These are phyloP conservation scores for Camelina hispida DNA, from an alignment of 345 rosid species.

Conservation along the genomic window DNA sequence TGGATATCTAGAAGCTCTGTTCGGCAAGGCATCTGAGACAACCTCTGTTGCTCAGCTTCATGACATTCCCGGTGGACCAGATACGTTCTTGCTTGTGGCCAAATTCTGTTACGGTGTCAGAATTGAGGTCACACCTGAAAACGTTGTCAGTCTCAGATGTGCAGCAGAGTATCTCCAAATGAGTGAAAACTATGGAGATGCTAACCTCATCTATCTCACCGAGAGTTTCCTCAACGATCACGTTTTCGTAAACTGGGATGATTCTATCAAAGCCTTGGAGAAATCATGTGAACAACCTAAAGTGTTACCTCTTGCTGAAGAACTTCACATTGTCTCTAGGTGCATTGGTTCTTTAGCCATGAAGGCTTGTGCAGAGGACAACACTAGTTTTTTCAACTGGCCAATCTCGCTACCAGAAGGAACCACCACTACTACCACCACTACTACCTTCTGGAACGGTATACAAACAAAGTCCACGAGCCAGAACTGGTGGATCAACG, in stretches of 20 bases:
- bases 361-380: slow-evolving; percentile 72
- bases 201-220: slow-evolving; percentile 71
- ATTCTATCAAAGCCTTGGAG: slow-evolving; percentile 72
- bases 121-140: slow-evolving; percentile 66
- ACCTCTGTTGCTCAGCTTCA: slow-evolving; percentile 61
- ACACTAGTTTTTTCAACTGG: slow-evolving; percentile 68
- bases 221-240: slow-evolving; percentile 71
- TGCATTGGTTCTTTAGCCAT: slow-evolving; percentile 81
- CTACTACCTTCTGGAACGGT: slow-evolving; percentile 71
- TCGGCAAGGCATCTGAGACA: slow-evolving; percentile 54
- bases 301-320: slow-evolving; percentile 68
- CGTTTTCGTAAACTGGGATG: slow-evolving; percentile 63
- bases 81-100: slow-evolving; percentile 69
- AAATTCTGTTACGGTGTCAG: slow-evolving; percentile 86
- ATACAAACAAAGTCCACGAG: slow-evolving; percentile 49
- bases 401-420: slow-evolving; percentile 56
- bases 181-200: slow-evolving; percentile 72
- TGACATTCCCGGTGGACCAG: slow-evolving; percentile 84
- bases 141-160: slow-evolving; percentile 72
- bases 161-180: slow-evolving; percentile 88
- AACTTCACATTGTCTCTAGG: slow-evolving; percentile 75
- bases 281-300: slow-evolving; percentile 54
- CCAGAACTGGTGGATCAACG: slow-evolving; percentile 92
- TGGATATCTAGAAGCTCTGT: slow-evolving; percentile 60
- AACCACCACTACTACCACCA: slow-evolving; percentile 6